phyloP scores from a whole-genome alignment of 352 stramenopile genomes.

The Phytopythium mirpurense region DNA sequence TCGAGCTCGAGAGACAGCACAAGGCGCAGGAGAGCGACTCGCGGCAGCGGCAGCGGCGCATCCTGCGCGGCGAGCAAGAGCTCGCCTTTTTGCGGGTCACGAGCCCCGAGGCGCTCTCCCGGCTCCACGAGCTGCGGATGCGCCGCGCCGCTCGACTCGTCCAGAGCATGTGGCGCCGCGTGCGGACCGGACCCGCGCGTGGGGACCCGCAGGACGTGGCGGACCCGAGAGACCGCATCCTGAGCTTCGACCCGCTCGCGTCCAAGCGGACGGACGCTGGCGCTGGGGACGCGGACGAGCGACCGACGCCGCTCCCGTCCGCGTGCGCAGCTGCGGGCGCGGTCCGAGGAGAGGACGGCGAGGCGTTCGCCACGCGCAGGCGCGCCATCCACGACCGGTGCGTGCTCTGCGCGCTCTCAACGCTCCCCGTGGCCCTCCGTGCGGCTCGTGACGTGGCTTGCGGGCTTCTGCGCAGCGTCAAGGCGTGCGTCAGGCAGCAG shows the following conservation, averaged over 20 bases:
- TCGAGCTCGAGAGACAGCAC: slow-evolving; percentile 52
- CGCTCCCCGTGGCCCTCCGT: not conserved
- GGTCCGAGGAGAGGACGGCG: slow-evolving; percentile 3
- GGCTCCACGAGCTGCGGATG: slow-evolving; percentile 39
- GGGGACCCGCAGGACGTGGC: not conserved
- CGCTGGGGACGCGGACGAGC: not conserved
- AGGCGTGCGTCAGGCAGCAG: slow-evolving; percentile 12
- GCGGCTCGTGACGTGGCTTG: not conserved
- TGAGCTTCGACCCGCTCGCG: slow-evolving; percentile 29
- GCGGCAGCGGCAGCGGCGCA: slow-evolving; percentile 36
- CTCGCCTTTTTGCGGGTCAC: slow-evolving; percentile 64
- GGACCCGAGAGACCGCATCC: slow-evolving; percentile 18
- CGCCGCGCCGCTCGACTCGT: slow-evolving; percentile 31
- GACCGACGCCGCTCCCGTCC: slow-evolving; percentile 1
- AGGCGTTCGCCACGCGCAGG: slow-evolving; percentile 18
- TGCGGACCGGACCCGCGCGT: not conserved
- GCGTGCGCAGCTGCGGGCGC: not conserved
- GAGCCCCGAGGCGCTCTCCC: slow-evolving; percentile 36
- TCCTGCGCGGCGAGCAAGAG: slow-evolving; percentile 61
- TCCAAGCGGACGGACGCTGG: not conserved
- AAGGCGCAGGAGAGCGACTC: slow-evolving; percentile 35
- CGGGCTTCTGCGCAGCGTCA: slow-evolving; percentile 11
- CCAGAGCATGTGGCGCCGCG: slow-evolving; percentile 36
- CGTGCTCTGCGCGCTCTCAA: not conserved
- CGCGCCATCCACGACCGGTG: slow-evolving; percentile 28